Evolutionary conservation across 2,329 filamentous ascomycete genomes (phyloP), one percentile per base, ranked within the genome.

Genomic region (Diaporthe helianthi): DNA sequence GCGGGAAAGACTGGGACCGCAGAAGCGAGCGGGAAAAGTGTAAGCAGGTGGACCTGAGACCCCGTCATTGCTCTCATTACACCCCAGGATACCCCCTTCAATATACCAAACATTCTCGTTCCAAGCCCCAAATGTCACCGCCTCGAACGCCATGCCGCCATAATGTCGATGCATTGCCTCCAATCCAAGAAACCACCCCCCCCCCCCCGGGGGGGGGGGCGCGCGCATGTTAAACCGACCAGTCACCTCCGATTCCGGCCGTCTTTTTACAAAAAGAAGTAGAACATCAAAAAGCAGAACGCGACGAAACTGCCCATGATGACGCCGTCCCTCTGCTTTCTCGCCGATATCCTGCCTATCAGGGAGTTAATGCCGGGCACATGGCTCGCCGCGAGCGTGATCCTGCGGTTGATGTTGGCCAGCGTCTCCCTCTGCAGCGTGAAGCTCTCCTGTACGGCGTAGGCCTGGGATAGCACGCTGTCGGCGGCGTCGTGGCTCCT

Each of bases 371-470:
- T 90, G 1, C 96, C 96, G 0, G 96, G 96, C 19, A 99, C 92
- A 78, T 97, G 92, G 77, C 92, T 93, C 47, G 95, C 96, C 33
- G 94, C 95, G 41, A 92, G 85, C 5, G 93, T 94, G 79, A 99
- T 98, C 72, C 95, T 87, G 72, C 95, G 86, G 79, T 98, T 97
- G 76, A 99, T 95, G 79, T 88, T 97, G 53, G 91, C 88, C 72
- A 99, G 81, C 31, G 92, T 95, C 84, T 98, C 94, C 71, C 94
- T 86, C 84, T 99, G 96, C 68, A 94, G 76, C 17, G 88, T 86
- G 79, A 99, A 98, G 79, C 86, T 94, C 82, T 98, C 94, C 78
- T 97, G 97, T 65, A 98, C 93, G 13, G 95, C 94, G 81, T 99
- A 99, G 9, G 96, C 96, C 83, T 98, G 96, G 78, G 92, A 94